Conservation (phyloP, 805 yeast species). For the Metschnikowia sp. region DNA sequence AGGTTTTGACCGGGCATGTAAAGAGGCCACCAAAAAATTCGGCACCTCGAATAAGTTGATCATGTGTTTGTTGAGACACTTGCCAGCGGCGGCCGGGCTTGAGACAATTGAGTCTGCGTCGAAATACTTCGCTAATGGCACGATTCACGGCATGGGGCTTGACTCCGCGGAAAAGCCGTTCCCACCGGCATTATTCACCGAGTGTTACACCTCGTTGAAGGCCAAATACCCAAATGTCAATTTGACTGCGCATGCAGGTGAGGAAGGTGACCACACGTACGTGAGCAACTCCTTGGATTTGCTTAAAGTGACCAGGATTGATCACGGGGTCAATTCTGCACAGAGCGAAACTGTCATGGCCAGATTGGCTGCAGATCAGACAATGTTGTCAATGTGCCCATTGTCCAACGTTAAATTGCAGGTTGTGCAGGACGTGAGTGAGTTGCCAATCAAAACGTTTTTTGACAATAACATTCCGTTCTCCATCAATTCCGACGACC, state of each 20-base stretch:
- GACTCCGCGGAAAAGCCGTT: slow-evolving; percentile 77
- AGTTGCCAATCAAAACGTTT: slow-evolving; percentile 62
- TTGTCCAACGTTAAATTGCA: slow-evolving; percentile 72
- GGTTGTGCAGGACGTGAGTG: slow-evolving; percentile 63
- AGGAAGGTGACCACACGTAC: slow-evolving; percentile 77
- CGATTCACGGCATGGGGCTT: slow-evolving; percentile 74
- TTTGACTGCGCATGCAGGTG: slow-evolving; percentile 86
- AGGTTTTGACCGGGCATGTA: slow-evolving; percentile 68
- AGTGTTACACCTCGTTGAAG: slow-evolving; percentile 54
- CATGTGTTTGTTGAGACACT: slow-evolving; percentile 79
- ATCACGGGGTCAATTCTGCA: slow-evolving; percentile 72
- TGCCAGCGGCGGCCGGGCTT: slow-evolving; percentile 58
- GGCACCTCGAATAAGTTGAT: slow-evolving; percentile 69
- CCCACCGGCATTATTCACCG: slow-evolving; percentile 67
- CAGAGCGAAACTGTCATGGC: slow-evolving; percentile 52
- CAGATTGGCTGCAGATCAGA: slow-evolving; percentile 52
- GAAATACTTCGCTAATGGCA: slow-evolving; percentile 51
- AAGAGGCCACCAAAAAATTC: slow-evolving; percentile 53
- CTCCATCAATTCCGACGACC: slow-evolving; percentile 59
- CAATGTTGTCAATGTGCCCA: slow-evolving; percentile 72
- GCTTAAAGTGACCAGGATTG: slow-evolving; percentile 60
- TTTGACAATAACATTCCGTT: slow-evolving; percentile 64
- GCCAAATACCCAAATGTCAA: slow-evolving; percentile 50
- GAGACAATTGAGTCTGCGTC: slow-evolving; percentile 53
- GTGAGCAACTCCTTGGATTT: slow-evolving; percentile 56